These are phyloP conservation scores for Oryza australiensis DNA, from an alignment of 176 grass and related monocot genomes.

Conservation along the genomic window DNA sequence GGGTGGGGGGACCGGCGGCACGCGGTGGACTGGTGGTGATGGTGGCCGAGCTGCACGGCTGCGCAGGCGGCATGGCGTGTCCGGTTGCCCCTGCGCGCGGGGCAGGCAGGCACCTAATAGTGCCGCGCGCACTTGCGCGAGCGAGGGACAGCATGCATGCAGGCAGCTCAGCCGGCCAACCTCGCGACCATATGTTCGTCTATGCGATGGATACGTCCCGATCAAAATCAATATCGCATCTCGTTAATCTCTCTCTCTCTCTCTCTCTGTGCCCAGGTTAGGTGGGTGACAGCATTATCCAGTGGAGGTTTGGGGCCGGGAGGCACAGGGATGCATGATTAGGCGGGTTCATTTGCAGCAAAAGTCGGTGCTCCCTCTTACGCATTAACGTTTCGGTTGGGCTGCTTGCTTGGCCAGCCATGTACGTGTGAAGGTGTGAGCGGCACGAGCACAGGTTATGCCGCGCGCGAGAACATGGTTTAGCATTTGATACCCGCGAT, in stretches of 20 bases:
- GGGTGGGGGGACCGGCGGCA: not conserved
- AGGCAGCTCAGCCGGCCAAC: not conserved
- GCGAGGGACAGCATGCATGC: constrained; percentile 20
- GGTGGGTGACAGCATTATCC: constrained; percentile 47
- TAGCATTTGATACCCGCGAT: too few species aligned
- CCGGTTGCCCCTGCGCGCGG: constrained; percentile 8
- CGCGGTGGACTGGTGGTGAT: constrained; percentile 29
- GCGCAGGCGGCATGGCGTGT: constrained; percentile 29
- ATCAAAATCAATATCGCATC: not conserved
- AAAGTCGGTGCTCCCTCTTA: constrained; percentile 31
- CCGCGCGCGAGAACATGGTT: too few species aligned
- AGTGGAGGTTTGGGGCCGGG: constrained; percentile 52
- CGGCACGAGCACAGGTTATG: constrained; percentile 12
- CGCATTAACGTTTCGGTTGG: constrained; percentile 38
- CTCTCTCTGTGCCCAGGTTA: constrained; percentile 58
- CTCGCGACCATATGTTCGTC: constrained; percentile 1
- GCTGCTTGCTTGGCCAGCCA: not conserved
- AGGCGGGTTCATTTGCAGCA: not conserved
- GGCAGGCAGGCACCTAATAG: constrained; percentile 28
- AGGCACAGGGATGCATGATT: constrained; percentile 40
- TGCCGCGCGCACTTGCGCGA: constrained; percentile 6
- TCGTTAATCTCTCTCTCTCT: constrained; percentile 7
- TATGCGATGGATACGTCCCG: not conserved
- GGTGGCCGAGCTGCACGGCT: constrained; percentile 42
- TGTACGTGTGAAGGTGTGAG: constrained; percentile 21